Conservation (phyloP, 192 early-diverging fungal species). For the Phycomyces blakesleeanus region DNA sequence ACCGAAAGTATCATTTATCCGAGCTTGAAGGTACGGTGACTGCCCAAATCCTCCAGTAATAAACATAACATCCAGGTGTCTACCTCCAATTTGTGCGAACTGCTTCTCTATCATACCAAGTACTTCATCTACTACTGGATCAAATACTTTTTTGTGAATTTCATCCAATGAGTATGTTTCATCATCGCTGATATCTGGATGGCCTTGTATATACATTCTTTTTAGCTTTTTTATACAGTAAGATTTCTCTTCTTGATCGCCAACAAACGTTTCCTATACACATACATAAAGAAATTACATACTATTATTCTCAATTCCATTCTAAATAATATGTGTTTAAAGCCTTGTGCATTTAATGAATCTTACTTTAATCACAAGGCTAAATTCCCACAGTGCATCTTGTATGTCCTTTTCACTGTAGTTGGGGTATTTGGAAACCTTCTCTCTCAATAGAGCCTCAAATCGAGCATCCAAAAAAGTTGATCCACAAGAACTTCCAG, state of each 20-base stretch:
- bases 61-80: constrained; percentile 39
- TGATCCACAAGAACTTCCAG: constrained; percentile 38
- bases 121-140: constrained; percentile 40
- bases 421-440: constrained; percentile 20
- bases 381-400: constrained; percentile 33
- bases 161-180: constrained; percentile 29
- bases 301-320: no score
- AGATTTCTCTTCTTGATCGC: constrained; percentile 20
- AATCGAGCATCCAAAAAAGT: constrained; percentile 40
- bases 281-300: no score
- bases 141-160: constrained; percentile 40
- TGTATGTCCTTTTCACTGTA: constrained; percentile 13
- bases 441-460: constrained; percentile 30
- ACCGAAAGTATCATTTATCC: constrained; percentile 15
- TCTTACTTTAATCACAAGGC: constrained; percentile 32
- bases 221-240: constrained; percentile 30
- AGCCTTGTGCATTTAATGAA: no score
- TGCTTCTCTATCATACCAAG: constrained; percentile 37
- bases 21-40: constrained; percentile 37
- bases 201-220: constrained; percentile 33
- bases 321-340: no score
- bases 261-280: constrained; percentile 22
- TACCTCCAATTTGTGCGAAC: constrained; percentile 27
- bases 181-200: no score
- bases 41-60: constrained; percentile 48